phyloP scores from a whole-genome alignment of 1,284 basidiomycete genomes.

The Vanrija humicola region DNA sequence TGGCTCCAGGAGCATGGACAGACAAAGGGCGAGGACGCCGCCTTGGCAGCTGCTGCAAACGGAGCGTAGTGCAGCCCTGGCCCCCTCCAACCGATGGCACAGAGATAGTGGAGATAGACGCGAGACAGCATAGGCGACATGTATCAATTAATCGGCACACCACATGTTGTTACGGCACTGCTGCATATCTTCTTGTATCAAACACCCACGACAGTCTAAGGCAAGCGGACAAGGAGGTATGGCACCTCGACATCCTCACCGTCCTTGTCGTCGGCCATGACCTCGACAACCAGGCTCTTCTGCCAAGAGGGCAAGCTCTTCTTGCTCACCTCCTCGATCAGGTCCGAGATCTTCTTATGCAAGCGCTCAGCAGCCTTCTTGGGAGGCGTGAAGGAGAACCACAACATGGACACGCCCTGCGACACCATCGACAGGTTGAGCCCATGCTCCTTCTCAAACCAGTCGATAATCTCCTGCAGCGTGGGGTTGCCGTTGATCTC shows the following conservation, averaged over 20 bases:
- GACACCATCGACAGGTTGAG: slow-evolving; percentile 94
- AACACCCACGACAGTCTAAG: slow-evolving; percentile 1
- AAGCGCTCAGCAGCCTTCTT: slow-evolving; percentile 89
- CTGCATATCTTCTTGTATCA: slow-evolving; percentile 7
- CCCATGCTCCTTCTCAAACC: slow-evolving; percentile 79
- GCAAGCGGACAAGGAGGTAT: slow-evolving; percentile 18
- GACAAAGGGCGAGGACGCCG: slow-evolving; percentile 3
- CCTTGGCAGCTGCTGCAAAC: slow-evolving; percentile 20
- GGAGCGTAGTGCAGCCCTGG: not conserved
- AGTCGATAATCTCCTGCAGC: slow-evolving; percentile 76
- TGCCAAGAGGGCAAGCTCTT: slow-evolving; percentile 76
- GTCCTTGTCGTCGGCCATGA: slow-evolving; percentile 87
- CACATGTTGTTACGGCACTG: not conserved
- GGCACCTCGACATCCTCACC: slow-evolving; percentile 60
- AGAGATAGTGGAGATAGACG: not conserved
- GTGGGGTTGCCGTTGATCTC: slow-evolving; percentile 87
- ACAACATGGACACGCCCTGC: slow-evolving; percentile 95
- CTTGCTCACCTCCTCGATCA: slow-evolving; percentile 92
- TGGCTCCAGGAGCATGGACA: slow-evolving; percentile 43
- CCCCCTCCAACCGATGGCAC: not conserved
- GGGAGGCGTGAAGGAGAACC: slow-evolving; percentile 85
- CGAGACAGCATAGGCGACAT: too few relatives aligned
- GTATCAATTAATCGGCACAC: too few relatives aligned
- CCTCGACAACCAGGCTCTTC: slow-evolving; percentile 83
- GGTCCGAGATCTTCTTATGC: slow-evolving; percentile 80